phyloP scores from a whole-genome alignment of 176 grass and related monocot species.

The Oryza longistaminata region DNA sequence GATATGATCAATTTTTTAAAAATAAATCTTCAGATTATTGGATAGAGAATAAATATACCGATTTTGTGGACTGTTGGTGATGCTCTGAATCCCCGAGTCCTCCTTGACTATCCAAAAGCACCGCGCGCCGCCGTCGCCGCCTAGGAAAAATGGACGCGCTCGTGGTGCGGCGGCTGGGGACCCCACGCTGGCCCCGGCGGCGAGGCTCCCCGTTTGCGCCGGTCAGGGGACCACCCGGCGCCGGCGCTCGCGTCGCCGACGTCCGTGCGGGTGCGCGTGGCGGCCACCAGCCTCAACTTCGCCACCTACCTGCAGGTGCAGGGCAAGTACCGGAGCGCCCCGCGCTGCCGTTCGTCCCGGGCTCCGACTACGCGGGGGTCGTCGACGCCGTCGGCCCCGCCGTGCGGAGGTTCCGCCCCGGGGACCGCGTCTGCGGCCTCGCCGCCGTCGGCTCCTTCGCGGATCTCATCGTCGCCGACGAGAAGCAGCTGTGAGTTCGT shows the following conservation, averaged over 20 bases:
- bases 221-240: constrained; percentile 42
- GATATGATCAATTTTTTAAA: too few species aligned
- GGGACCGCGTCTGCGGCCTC: constrained; percentile 76
- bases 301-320: constrained; percentile 83
- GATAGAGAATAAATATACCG: too few species aligned
- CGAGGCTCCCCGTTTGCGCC: constrained; percentile 51
- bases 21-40: too few species aligned
- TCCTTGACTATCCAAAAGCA: too few species aligned
- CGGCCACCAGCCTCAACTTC: constrained; percentile 80
- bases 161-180: constrained; percentile 72
- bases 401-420: constrained; percentile 57
- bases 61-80: too few species aligned
- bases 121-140: too few species aligned
- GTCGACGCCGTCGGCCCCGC: constrained; percentile 72
- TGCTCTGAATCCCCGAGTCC: too few species aligned
- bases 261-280: constrained; percentile 68
- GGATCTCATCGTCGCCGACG: constrained; percentile 68
- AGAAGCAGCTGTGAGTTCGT: constrained; percentile 64
- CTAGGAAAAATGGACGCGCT: constrained; percentile 68
- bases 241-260: constrained; percentile 59
- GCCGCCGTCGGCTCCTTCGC: constrained; percentile 59
- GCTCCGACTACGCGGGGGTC: constrained; percentile 82
- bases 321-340: constrained; percentile 84
- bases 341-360: constrained; percentile 67
- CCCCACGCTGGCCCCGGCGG: constrained; percentile 54